Base-by-base conservation (phyloP, 768 basidiomycete genomes). In the Tulasnella sp. region DNA sequence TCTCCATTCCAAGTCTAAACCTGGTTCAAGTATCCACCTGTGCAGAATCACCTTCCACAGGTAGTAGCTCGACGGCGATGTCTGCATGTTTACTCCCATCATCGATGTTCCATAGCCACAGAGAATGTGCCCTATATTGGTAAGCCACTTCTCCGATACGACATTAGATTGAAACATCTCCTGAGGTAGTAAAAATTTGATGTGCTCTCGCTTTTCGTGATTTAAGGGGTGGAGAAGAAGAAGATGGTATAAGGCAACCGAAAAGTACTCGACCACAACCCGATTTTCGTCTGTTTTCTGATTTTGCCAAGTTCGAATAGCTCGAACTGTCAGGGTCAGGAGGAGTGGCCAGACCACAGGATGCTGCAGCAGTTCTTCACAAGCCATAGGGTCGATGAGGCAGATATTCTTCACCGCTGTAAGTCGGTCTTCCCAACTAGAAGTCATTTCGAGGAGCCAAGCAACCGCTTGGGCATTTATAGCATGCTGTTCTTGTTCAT, bases 81-180 rank as follows among this genome's bases (percentile, higher is more conserved):
- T 4, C 24, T 1, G 5, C 9, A 27, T 27, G 8, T 8, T 14
- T n/a, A 27, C 0, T 9, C 1, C 16, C 2, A 2, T 1, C 1
- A 18, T 14, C 10, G 16, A 18, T 18, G 14, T 16, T 14, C 1
- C 44, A 44, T n/a, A 58, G 5, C 56, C 56, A 9, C 56, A 31
- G 9, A 58, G 56, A 18, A 44, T 44, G 16, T 58, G 14, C 1
- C n/a, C 24, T 14, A n/a, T 14, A n/a, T n/a, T 1, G 7, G 24
- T 7, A 7, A 58, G 24, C 8, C 7, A 44, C 44, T 14, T 44
- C 44, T 44, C 31, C 31, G 2, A 6, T 10, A 1, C 2, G n/a
- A 2, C n/a, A 8, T n/a, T n/a, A n/a, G n/a, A 31, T n/a, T 2
- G n/a, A 9, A 58, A 58, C n/a, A n/a, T 31, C 24, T 58, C 56